Evolutionary conservation across 1,284 basidiomycete species (phyloP), one percentile per base, ranked within the genome.

Genomic region (Peniophora sp.): DNA sequence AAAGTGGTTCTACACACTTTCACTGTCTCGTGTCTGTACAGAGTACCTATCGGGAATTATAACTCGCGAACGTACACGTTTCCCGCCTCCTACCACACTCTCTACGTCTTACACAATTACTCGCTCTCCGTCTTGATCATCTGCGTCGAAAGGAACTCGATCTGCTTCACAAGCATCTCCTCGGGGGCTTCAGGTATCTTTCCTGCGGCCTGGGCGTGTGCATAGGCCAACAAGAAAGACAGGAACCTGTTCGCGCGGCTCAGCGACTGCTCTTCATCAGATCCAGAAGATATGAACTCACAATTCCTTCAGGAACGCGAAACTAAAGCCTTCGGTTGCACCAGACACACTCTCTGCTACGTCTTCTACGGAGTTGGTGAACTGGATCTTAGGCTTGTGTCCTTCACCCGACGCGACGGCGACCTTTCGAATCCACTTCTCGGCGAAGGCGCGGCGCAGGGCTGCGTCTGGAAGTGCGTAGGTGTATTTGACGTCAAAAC

Each of bases 401-500:
- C 2, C 36, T 36, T 11, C 35, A 43, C 16, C 46, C 8, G 3
- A 32, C 47, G 3, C 53, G 41, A 41, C 8, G 0, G 35, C 47
- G 20, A 61, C 53, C 52, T 63, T 63, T 2, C 24, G 50, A 14
- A 62, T 53, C 64, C 63, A 63, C 48, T 60, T 64, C 32, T 48
- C 34, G 2, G 59, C 59, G 48, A 64, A 65, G 22, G 44, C 51
- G 11, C 50, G 50, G 16, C 63, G 56, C 22, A 65, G 55, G 27
- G 51, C 58, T 16, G 35, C 17, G 20, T 45, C 54, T 0, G 63
- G 63, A 3, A 64, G 53, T 19, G 32, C 58, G 58, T 73, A 75
- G 3, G 58, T 59, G 66, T 73, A 75, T 50, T 75, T 75, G 22
- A 73, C 63, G 56, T 76, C 73, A 54, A 76, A 76, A 17, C 74